These are phyloP conservation scores for Leccinum broughii DNA, from an alignment of 768 basidiomycete genomes.

Conservation along the genomic window DNA sequence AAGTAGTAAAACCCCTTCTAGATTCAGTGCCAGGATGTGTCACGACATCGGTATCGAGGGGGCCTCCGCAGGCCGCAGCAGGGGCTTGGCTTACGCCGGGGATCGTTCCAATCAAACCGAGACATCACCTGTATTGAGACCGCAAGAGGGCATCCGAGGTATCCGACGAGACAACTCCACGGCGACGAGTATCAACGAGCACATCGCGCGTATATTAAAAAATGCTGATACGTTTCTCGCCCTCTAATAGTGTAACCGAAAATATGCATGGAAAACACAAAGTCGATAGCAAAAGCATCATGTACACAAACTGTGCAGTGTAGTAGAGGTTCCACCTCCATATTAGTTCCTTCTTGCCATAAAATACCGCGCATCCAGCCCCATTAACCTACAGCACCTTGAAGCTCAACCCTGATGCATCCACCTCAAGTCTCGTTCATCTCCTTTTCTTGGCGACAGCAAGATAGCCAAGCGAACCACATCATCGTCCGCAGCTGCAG, in stretches of 20 bases:
- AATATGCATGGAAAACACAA: slow-evolving; percentile 16
- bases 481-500: slow-evolving; percentile 89
- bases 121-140: not conserved
- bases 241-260: not conserved
- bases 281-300: slow-evolving; percentile 20
- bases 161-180: not conserved
- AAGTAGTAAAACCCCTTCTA: too few relatives aligned
- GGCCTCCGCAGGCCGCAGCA: not conserved
- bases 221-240: not conserved
- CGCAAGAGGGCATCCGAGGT: not conserved
- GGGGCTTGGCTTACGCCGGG: not conserved
- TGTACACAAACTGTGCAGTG: slow-evolving; percentile 26
- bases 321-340: slow-evolving; percentile 28
- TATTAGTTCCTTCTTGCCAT: slow-evolving; percentile 27
- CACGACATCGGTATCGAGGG: not conserved
- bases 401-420: not conserved
- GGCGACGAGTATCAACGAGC: not conserved
- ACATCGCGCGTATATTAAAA: not conserved
- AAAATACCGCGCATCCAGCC: slow-evolving; percentile 27
- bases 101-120: not conserved
- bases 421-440: slow-evolving; percentile 33
- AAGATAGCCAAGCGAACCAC: slow-evolving; percentile 91
- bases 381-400: slow-evolving; percentile 23
- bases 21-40: too few relatives aligned
- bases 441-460: slow-evolving; percentile 48